Conservation (phyloP, 2,329 filamentous ascomycete species). For the Malbranchea zuffiana region DNA sequence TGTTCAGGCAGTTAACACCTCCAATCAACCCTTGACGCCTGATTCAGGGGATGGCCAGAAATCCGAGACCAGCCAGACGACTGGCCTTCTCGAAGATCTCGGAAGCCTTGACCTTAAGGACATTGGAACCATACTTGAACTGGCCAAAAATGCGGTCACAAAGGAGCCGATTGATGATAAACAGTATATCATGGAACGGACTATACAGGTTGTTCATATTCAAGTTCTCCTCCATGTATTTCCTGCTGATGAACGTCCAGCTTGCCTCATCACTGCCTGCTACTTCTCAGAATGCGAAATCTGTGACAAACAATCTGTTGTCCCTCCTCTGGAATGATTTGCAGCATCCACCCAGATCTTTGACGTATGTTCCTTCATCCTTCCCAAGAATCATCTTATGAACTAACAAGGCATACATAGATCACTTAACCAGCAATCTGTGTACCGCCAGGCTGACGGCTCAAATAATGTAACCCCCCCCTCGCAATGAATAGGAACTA, state of each 20-base stretch:
- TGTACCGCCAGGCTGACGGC: slow-evolving; percentile 26
- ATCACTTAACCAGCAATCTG: slow-evolving; percentile 22
- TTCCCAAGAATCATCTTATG: slow-evolving; percentile 17
- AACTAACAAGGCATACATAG: slow-evolving; percentile 41
- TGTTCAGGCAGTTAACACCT: slow-evolving; percentile 31
- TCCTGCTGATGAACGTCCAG: slow-evolving; percentile 20
- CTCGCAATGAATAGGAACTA: neutral
- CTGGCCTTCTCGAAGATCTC: slow-evolving; percentile 37
- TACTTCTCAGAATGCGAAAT: slow-evolving; percentile 17
- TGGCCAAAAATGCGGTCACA: slow-evolving; percentile 34
- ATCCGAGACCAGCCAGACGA: slow-evolving; percentile 24
- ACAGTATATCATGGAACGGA: slow-evolving; percentile 49
- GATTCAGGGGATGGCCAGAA: slow-evolving; percentile 34
- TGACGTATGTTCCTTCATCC: slow-evolving; percentile 29
- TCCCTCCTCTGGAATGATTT: slow-evolving; percentile 24
- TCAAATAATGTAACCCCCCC: slow-evolving; percentile 14
- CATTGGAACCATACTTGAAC: slow-evolving; percentile 31
- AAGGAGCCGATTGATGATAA: slow-evolving; percentile 51
- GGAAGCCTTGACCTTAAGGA: slow-evolving; percentile 38
- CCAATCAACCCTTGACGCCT: slow-evolving; percentile 33
- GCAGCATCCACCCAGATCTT: slow-evolving; percentile 28
- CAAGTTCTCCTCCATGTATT: slow-evolving; percentile 38
- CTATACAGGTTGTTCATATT: slow-evolving; percentile 36
- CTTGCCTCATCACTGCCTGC: slow-evolving; percentile 21
- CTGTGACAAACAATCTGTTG: slow-evolving; percentile 21